Evolutionary conservation across 1,284 basidiomycete species (phyloP).

Genomic region (Rhodotorula sp.): DNA sequence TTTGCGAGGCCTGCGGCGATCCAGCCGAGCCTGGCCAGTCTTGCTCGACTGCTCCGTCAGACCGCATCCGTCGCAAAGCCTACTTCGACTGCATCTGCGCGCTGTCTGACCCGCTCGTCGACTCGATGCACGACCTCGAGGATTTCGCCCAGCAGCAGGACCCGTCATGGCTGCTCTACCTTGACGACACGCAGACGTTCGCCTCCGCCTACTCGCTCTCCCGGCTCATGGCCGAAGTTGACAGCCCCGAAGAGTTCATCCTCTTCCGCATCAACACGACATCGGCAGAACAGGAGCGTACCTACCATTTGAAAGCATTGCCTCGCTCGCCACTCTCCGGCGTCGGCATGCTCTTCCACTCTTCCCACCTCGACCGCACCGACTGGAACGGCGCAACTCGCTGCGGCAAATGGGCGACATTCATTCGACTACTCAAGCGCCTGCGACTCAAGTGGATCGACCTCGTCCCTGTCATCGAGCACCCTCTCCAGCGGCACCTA

Average conservation of each 20-base stretch:
- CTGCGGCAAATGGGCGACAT: constrained; percentile 31
- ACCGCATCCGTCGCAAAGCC: background rate
- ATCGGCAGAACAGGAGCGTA: constrained; percentile 3
- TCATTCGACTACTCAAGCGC: constrained; percentile 16
- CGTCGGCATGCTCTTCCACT: constrained; percentile 36
- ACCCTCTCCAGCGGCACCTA: constrained; percentile 33
- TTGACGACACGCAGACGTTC: constrained; percentile 33
- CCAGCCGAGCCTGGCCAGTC: background rate
- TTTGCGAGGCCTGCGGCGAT: constrained; percentile 25
- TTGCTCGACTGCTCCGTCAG: constrained; percentile 13
- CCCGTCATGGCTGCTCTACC: constrained; percentile 24
- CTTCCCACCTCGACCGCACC: constrained; percentile 23
- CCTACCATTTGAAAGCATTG: constrained; percentile 20
- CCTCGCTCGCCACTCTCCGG: constrained; percentile 21
- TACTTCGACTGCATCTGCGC: constrained; percentile 31
- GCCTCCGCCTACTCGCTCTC: constrained; percentile 21
- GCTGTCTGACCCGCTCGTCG: constrained; percentile 8
- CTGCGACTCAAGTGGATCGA: constrained; percentile 35
- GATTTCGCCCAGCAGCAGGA: constrained; percentile 3
- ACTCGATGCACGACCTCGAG: constrained; percentile 25
- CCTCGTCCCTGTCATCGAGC: constrained; percentile 32
- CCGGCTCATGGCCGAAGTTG: constrained; percentile 32
- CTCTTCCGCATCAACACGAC: constrained; percentile 27
- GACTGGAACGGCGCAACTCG: constrained; percentile 17
- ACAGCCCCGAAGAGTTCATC: constrained; percentile 21